Base-by-base conservation (phyloP, 768 basidiomycete species). In the Pluteus cervinus region DNA sequence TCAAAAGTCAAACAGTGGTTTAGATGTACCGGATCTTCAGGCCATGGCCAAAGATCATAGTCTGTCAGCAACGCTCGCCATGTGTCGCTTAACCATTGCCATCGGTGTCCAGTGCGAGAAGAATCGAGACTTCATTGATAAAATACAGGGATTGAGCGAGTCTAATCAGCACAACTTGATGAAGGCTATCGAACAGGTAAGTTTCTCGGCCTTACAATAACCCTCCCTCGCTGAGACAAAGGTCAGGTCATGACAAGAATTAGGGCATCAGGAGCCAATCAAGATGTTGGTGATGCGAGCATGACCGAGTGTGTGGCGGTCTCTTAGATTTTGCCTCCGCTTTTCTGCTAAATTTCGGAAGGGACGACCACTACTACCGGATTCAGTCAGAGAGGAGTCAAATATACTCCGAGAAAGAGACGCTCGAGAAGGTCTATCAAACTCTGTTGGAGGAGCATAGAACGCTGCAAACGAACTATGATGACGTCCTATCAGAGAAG, bases 111-210 rank as follows among this genome's bases (percentile, higher is more conserved):
- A 93, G 60, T 91, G 86, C 52, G 83, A 86, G 55, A 76, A 76
- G 56, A 93, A 93, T 52, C 79, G 89, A 63, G 76, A 81, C 45
- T 84, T 93, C 47, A 91, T 97, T 43, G 81, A 79, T 54, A 85
- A 79, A 61, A 97, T 97, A 24, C 91, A 93, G 51, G 71, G 75
- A 2, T 58, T 96, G 44, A 82, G 76, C 43, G 86, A 94, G 58
- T 70, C 63, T 12, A 81, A 91, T 52, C 92, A 96, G 62, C 86
- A 90, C 55, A 71, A 79, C 52, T 64, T 96, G 37, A 97, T 96
- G 93, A 83, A 76, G 59, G 86, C 88, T 26, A 94, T 96, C 42
- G 92, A 96, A 59, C 85, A 88, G 71, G 91, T 88, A 41, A 22
- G 26, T 37, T 30, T 16, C 12, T n/a, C 15, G 16, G 18, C 11